Evolutionary conservation across 2,329 filamentous ascomycete species (phyloP), one percentile per base, ranked within the genome.

Genomic region (Ceratocystis ficicola): DNA sequence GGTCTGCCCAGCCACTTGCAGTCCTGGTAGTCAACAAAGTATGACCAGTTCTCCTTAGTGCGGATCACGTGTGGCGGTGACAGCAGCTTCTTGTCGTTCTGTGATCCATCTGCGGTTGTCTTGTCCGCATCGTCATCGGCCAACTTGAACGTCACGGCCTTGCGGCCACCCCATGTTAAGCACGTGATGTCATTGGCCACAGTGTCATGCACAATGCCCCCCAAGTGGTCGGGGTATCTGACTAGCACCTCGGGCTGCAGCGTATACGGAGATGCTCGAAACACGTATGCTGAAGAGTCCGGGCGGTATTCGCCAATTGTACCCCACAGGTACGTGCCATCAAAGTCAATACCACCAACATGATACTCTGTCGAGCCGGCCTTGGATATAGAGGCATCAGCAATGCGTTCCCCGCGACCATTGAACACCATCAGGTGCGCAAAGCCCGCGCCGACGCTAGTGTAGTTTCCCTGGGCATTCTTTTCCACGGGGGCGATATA

Each of bases 401-500:
- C 77, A 15, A 81, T 73, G 2, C 74, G 71, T 8, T 71, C 70
- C 1, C 79, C 79, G 5, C 75, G 70, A 0, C 75, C 74, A 62
- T 77, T 74, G 69, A 78, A 81, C 2, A 80, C 73, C 28, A 79
- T 72, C 57, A 80, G 65, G 63, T 80, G 78, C 6, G 75, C 75
- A 62, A 78, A 79, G 0, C 79, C 78, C 2, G 73, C 73, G 3
- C 78, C 77, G 1, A 76, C 67, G 5, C 74, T 76, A 28, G 77
- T 74, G 68, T 83, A 80, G 1, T 79, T 83, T 4, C 80, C 81
- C 44, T 80, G 80, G 71, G 79, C 76, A 71, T 78, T 77, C 69
- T 74, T 72, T 67, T 75, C 76, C 15, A 1, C 63, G 7, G 69
- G 67, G 28, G 57, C 62, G 3, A 74, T 78, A 69, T 77, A 80